Conservation (phyloP, 2,329 filamentous ascomycete genomes). For the Stachybotrys elegans region DNA sequence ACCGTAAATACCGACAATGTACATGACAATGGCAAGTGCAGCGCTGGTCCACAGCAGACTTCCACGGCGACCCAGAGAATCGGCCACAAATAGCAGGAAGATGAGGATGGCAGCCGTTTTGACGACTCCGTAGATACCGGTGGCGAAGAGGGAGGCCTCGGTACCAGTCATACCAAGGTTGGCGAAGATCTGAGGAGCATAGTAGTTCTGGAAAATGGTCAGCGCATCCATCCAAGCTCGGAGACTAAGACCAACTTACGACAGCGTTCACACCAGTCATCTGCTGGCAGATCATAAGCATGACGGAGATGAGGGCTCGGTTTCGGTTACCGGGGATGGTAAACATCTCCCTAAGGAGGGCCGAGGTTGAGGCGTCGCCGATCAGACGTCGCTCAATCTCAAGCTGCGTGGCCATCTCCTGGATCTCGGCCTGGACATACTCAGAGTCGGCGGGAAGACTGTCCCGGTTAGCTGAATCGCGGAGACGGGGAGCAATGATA, state of each 20-base stretch:
- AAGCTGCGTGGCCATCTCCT: constrained; percentile 57
- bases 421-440: constrained; percentile 54
- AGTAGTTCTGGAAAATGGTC: constrained; percentile 56
- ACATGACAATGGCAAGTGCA: constrained; percentile 58
- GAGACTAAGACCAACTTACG: constrained; percentile 5
- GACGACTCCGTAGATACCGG: constrained; percentile 68
- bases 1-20: constrained; percentile 68
- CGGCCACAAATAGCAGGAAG: constrained; percentile 64
- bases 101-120: constrained; percentile 59
- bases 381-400: constrained; percentile 55
- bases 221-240: no score
- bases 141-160: constrained; percentile 61
- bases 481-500: background rate
- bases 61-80: constrained; percentile 60
- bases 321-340: constrained; percentile 56
- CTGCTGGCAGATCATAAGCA: constrained; percentile 63
- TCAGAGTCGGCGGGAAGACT: constrained; percentile 48
- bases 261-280: constrained; percentile 56
- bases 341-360: constrained; percentile 61
- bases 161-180: constrained; percentile 56
- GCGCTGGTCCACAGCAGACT: constrained; percentile 60
- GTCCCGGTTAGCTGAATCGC: background rate
- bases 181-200: constrained; percentile 64
- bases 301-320: constrained; percentile 57
- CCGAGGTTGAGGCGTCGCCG: constrained; percentile 47